These are phyloP conservation scores for Coprinellus micaceus DNA, from an alignment of 768 basidiomycete species.

Conservation along the genomic window DNA sequence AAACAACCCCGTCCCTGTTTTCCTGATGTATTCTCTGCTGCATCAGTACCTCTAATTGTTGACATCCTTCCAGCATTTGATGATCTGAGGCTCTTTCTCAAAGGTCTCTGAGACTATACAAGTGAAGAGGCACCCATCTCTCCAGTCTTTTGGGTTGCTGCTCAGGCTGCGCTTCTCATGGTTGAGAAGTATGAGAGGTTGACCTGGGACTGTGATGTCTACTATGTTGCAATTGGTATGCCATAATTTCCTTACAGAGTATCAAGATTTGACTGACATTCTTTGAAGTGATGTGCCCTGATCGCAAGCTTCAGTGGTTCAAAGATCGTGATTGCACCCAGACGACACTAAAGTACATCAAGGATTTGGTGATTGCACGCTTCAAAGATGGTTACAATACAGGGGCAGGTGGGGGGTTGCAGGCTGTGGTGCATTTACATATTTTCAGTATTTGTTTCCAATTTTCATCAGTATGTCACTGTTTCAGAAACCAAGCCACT, in stretches of 20 bases:
- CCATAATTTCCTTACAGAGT: too few species aligned
- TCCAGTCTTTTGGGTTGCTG: conserved; percentile 10
- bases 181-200: conserved; percentile 16
- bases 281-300: conserved; percentile 18
- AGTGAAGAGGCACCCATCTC: neutral
- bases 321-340: conserved; percentile 2
- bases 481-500: neutral
- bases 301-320: conserved; percentile 20
- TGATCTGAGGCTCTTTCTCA: conserved; percentile 11
- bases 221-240: conserved; percentile 16
- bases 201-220: conserved; percentile 11
- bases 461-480: neutral
- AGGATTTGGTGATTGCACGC: conserved; percentile 8
- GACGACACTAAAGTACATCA: conserved; percentile 4
- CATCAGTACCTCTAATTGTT: conserved; percentile 16
- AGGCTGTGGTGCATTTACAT: too few species aligned
- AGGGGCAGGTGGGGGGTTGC: too few species aligned
- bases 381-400: conserved; percentile 12
- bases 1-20: too few species aligned
- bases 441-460: neutral
- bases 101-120: conserved; percentile 8
- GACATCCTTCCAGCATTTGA: conserved; percentile 19
- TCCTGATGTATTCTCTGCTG: conserved; percentile 24
- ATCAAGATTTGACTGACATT: neutral
- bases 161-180: conserved; percentile 13